These are phyloP conservation scores for Penicillium carneum DNA, from an alignment of 2,329 filamentous ascomycete species.

Conservation along the genomic window DNA sequence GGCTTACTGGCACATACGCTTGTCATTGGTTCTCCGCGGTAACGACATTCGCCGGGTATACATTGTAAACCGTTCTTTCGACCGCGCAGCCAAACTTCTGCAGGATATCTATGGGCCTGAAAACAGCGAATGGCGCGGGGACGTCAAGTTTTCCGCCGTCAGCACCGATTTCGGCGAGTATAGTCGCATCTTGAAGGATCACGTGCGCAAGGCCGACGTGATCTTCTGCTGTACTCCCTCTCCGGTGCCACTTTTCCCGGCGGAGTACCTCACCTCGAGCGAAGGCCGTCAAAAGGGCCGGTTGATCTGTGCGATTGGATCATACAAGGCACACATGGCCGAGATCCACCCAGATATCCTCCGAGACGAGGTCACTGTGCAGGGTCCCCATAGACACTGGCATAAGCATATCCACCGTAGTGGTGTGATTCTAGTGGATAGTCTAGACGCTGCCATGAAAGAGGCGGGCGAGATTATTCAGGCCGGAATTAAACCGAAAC, in stretches of 20 bases:
- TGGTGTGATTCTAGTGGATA: constrained; percentile 69
- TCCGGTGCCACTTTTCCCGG: constrained; percentile 75
- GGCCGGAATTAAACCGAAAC: constrained; percentile 73
- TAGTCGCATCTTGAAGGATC: constrained; percentile 70
- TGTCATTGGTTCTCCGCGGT: constrained; percentile 73
- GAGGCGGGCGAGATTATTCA: constrained; percentile 88
- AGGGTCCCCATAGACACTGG: constrained; percentile 55
- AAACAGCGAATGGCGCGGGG: constrained; percentile 67
- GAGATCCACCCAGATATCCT: constrained; percentile 83
- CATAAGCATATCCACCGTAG: constrained; percentile 63
- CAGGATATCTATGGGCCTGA: constrained; percentile 62
- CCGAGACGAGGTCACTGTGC: constrained; percentile 64
- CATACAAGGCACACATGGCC: constrained; percentile 74
- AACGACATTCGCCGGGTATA: constrained; percentile 78
- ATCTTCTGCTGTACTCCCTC: constrained; percentile 90
- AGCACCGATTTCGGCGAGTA: constrained; percentile 77
- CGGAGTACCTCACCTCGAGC: constrained; percentile 70
- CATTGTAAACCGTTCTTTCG: constrained; percentile 75
- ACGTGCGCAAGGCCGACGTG: constrained; percentile 74
- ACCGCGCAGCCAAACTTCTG: constrained; percentile 57
- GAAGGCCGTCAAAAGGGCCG: constrained; percentile 56
- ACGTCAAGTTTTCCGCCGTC: constrained; percentile 72
- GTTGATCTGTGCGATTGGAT: constrained; percentile 55
- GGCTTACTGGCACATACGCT: constrained; percentile 91
- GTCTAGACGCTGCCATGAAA: constrained; percentile 77